phyloP scores from a whole-genome alignment of 208 protist genomes.

The Perkinsela sp. region DNA sequence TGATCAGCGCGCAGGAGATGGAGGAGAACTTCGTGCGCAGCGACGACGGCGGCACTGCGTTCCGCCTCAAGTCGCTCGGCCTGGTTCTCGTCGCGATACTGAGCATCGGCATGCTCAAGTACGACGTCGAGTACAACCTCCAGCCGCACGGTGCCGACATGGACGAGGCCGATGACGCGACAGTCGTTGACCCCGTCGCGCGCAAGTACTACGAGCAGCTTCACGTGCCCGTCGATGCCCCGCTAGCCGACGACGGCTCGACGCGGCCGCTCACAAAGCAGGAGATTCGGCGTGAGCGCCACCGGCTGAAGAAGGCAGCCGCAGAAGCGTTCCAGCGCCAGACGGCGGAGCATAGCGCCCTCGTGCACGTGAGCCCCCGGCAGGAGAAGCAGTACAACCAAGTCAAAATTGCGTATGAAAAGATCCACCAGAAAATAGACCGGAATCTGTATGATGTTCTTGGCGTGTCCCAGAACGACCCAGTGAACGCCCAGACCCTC shows the following conservation, averaged over 20 bases:
- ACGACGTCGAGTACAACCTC: slow-evolving; percentile 45
- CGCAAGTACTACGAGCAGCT: not conserved
- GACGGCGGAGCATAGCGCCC: slow-evolving; percentile 23
- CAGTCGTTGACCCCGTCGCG: not conserved
- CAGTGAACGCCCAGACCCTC: slow-evolving; percentile 16
- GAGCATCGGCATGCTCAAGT: slow-evolving; percentile 24
- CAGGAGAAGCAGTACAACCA: slow-evolving; percentile 39
- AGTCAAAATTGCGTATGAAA: slow-evolving; percentile 38
- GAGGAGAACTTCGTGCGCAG: slow-evolving; percentile 28
- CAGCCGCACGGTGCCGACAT: slow-evolving; percentile 8
- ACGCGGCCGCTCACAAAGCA: slow-evolving; percentile 10
- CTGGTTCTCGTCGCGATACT: slow-evolving; percentile 16
- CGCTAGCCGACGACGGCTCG: not conserved
- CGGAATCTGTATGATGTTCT: slow-evolving; percentile 44
- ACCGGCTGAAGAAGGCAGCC: slow-evolving; percentile 30
- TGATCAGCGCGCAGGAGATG: slow-evolving; percentile 45
- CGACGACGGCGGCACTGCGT: slow-evolving; percentile 30
- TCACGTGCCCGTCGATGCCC: not conserved
- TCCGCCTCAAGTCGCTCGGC: slow-evolving; percentile 22
- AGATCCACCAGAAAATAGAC: slow-evolving; percentile 38
- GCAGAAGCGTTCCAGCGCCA: slow-evolving; percentile 23
- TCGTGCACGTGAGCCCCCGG: slow-evolving; percentile 31
- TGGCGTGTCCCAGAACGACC: slow-evolving; percentile 34
- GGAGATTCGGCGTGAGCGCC: slow-evolving; percentile 31
- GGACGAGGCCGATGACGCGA: not conserved